phyloP scores from a whole-genome alignment of 2,329 filamentous ascomycete species.

The Epichloe festucae region DNA sequence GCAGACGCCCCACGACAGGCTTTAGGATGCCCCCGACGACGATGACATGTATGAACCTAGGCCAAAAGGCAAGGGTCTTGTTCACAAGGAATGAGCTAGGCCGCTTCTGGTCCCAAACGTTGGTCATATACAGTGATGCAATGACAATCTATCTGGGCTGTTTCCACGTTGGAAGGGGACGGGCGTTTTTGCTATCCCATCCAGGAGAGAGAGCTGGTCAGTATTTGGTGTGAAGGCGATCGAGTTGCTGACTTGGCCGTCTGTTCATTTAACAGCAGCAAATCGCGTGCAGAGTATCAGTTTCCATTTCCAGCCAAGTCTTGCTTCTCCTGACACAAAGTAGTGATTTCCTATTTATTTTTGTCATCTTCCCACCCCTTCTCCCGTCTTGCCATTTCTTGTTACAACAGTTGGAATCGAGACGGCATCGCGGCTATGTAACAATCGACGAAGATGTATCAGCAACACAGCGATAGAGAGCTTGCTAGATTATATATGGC shows the following conservation, averaged over 20 bases:
- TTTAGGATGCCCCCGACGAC: conserved; percentile 18
- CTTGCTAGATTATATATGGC: too few relatives aligned
- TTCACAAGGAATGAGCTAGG: conserved; percentile 19
- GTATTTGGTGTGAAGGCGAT: background rate
- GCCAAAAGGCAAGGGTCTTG: conserved; percentile 24
- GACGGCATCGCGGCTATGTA: too few relatives aligned
- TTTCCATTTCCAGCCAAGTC: background rate
- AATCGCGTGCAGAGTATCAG: background rate
- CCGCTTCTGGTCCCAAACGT: background rate
- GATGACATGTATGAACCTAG: conserved; percentile 29
- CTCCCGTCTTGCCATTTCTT: background rate
- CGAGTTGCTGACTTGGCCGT: background rate
- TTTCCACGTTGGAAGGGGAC: background rate
- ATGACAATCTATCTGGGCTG: background rate
- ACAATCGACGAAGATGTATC: too few relatives aligned
- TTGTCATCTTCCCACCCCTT: background rate
- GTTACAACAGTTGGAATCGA: too few relatives aligned
- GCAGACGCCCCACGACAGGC: conserved; percentile 9
- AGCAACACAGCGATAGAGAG: too few relatives aligned
- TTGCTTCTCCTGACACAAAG: background rate
- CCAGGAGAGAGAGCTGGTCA: background rate
- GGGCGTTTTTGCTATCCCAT: background rate
- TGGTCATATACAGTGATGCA: background rate
- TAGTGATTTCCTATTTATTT: background rate
- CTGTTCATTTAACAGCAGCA: background rate